Base-by-base conservation (phyloP, 1,284 basidiomycete genomes). In the Naganishia albida region DNA sequence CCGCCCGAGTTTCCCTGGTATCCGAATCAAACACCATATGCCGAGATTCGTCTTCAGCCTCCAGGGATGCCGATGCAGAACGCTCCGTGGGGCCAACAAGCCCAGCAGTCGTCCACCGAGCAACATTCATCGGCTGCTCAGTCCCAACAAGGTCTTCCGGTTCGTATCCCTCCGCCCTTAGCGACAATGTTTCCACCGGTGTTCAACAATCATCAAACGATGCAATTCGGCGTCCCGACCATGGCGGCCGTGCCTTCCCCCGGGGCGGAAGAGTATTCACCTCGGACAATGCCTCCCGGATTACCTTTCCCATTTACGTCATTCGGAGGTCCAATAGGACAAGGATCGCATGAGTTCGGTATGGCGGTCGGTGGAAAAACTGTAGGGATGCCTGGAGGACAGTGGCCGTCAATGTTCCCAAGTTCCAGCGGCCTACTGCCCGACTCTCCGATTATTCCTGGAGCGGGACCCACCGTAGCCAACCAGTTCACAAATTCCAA, bases 11-110 rank as follows among this genome's bases (percentile, higher is more conserved):
- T 53, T 4, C 30, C 51, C 38, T 53, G n/a, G 28, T 39, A 18
- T 23, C 7, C 30, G 30, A 20, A 16, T 34, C 51, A 53, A n/a
- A 12, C 18, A 16, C 30, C 13, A 2, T 2, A 13, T 12, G n/a
- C 30, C 13, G 7, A 16, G 20, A 28, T 18, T 34, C 15, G 16
- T 13, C 52, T 20, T 1, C 52, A 25, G 42, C 7, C 38, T 42
- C 28, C 60, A 15, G 30, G 20, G 6, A 60, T 60, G 46, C 57
- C 34, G 23, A 20, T 34, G 46, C 57, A 16, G 23, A 34, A 34
- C 7, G 20, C 49, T 40, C 26, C 57, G 1, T 60, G 57, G 57
- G 57, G 57, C 26, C 44, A 18, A 18, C 46, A 50, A 50, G 57
- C 46, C 8, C 57, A 49, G 25, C 57, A 60, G 18, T 7, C 40